Percentiles rank a stretch among this genome's conserved stretches.
phyloP scores from a whole-genome alignment of 495 filamentous ascomycete species.

The Penicillium longicatenatum region DNA sequence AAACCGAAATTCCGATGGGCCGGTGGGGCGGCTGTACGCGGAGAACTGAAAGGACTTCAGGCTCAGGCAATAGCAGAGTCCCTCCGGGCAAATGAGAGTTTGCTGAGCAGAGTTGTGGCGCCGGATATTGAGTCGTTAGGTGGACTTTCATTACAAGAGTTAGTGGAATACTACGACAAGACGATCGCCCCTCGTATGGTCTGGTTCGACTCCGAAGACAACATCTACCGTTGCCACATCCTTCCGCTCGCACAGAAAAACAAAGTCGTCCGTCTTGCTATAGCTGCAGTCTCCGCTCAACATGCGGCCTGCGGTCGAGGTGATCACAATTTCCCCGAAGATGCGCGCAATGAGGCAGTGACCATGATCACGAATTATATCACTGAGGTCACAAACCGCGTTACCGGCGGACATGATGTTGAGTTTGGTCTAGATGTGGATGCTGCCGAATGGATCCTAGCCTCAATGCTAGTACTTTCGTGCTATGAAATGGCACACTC shows the following conservation, averaged over 20 bases:
- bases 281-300: background rate
- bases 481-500: constrained; percentile 3
- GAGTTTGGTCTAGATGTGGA: background rate
- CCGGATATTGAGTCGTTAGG: background rate
- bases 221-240: background rate
- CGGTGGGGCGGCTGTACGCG: background rate
- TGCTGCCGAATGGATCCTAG: background rate
- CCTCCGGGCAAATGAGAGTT: background rate
- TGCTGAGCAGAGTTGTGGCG: background rate
- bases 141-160: background rate
- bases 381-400: background rate
- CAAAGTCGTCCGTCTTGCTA: background rate
- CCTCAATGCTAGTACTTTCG: background rate
- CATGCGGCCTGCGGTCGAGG: background rate
- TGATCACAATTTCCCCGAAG: background rate
- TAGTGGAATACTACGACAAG: background rate
- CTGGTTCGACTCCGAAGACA: background rate
- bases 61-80: background rate
- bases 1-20: background rate
- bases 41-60: background rate
- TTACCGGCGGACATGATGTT: background rate
- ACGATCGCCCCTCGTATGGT: constrained; percentile 1
- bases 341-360: background rate
- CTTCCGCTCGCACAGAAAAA: background rate
- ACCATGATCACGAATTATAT: background rate